A percentile compares a stretch with the other conserved stretches of the same genome.
phyloP scores from a whole-genome alignment of 352 stramenopile species.

The Pilasporangium apinafurcum region DNA sequence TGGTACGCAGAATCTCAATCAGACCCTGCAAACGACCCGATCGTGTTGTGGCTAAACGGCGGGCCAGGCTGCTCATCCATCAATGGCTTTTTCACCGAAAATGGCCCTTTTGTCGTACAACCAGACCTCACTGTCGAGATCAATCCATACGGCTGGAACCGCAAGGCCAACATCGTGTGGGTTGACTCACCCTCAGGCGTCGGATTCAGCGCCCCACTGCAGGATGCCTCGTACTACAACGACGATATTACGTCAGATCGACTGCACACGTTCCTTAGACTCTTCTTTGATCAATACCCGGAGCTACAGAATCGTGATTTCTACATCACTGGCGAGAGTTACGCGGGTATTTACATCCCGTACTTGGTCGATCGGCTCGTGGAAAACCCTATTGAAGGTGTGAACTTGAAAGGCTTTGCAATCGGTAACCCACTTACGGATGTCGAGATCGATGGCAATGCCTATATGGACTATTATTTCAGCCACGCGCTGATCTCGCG shows the following conservation, averaged over 20 bases:
- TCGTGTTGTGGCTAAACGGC: conserved; percentile 91
- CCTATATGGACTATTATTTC: conserved; percentile 77
- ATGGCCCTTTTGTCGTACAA: conserved; percentile 60
- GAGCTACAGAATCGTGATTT: conserved; percentile 60
- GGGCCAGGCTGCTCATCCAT: conserved; percentile 83
- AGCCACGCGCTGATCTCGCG: conserved; percentile 69
- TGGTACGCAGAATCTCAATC: conserved; percentile 55
- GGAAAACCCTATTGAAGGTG: conserved; percentile 26
- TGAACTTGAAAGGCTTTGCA: conserved; percentile 59
- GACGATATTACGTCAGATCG: conserved; percentile 43
- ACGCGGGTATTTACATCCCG: conserved; percentile 86
- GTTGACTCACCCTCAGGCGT: conserved; percentile 87
- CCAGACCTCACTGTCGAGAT: conserved; percentile 39
- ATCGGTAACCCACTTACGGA: conserved; percentile 76
- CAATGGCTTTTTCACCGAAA: conserved; percentile 83
- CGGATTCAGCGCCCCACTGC: conserved; percentile 59
- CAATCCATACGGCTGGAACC: conserved; percentile 87
- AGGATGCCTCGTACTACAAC: conserved; percentile 49
- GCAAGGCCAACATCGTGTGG: conserved; percentile 84
- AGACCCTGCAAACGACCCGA: conserved; percentile 44
- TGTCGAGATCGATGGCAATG: conserved; percentile 52
- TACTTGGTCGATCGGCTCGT: conserved; percentile 68
- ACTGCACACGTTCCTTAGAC: conserved; percentile 49
- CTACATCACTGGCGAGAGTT: conserved; percentile 86
- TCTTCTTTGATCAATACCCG: conserved; percentile 77